These are phyloP conservation scores for Candida pseudofarinosa DNA, from an alignment of 805 yeast species.

Conservation along the genomic window DNA sequence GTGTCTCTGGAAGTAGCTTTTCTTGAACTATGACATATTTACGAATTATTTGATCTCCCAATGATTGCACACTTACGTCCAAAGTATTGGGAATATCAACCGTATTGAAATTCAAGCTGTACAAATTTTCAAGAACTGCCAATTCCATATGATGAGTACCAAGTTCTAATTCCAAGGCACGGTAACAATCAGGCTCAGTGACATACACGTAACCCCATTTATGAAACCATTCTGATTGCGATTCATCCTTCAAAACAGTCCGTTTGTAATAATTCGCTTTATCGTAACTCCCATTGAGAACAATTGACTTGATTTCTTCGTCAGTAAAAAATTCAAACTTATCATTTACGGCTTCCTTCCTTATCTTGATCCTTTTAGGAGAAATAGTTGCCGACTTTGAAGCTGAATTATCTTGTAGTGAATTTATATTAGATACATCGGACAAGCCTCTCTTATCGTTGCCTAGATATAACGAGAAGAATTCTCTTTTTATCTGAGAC, in stretches of 20 bases:
- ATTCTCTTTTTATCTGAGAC: constrained; percentile 12
- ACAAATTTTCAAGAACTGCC: constrained; percentile 8
- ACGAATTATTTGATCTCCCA: constrained; percentile 6
- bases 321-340: constrained; percentile 7
- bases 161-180: constrained; percentile 10
- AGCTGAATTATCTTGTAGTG: not conserved
- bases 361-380: not conserved
- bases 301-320: constrained; percentile 9
- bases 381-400: not conserved
- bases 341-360: constrained; percentile 4
- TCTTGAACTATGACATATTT: constrained; percentile 7
- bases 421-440: not conserved
- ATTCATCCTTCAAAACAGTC: not conserved
- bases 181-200: constrained; percentile 9
- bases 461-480: constrained; percentile 6
- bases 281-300: constrained; percentile 6
- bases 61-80: not conserved
- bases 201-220: constrained; percentile 13
- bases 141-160: constrained; percentile 11
- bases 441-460: constrained; percentile 5
- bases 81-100: constrained; percentile 5
- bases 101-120: constrained; percentile 4
- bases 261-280: constrained; percentile 3
- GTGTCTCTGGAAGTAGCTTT: constrained; percentile 7
- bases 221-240: constrained; percentile 11